phyloP scores from a whole-genome alignment of 2,329 filamentous ascomycete species.

The Cladosporium sp. region DNA sequence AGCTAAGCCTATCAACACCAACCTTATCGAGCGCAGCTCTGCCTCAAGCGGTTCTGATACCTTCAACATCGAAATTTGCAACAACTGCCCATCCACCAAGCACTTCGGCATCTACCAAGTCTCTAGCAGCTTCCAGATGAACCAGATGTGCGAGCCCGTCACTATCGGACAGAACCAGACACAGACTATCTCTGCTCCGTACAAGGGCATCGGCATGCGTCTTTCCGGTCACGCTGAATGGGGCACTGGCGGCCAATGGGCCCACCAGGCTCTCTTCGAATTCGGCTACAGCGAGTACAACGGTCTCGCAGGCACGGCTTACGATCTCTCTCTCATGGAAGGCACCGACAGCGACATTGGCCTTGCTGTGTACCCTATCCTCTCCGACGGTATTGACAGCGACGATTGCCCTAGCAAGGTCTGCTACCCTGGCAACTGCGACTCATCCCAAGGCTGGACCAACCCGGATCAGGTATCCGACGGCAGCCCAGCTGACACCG shows the following conservation, averaged over 20 bases:
- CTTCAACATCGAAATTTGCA: conserved; percentile 32
- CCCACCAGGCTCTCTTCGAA: conserved; percentile 31
- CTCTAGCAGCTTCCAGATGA: conserved; percentile 28
- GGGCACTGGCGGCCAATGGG: conserved; percentile 31
- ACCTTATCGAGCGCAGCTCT: conserved; percentile 18
- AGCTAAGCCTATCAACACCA: conserved; percentile 9
- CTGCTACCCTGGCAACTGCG: conserved; percentile 29
- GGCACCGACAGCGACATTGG: conserved; percentile 30
- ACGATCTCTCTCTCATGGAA: conserved; percentile 29
- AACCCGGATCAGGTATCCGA: conserved; percentile 27
- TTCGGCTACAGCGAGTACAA: conserved; percentile 30
- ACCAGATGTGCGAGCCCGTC: conserved; percentile 24
- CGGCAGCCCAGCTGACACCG: conserved; percentile 33
- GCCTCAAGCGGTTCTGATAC: conserved; percentile 20
- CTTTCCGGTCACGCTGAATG: conserved; percentile 32
- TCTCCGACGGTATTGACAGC: conserved; percentile 20
- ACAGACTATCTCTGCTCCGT: conserved; percentile 26
- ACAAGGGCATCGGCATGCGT: conserved; percentile 30
- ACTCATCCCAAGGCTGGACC: conserved; percentile 30
- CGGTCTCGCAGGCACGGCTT: conserved; percentile 26
- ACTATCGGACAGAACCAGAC: conserved; percentile 22
- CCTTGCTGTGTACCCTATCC: conserved; percentile 27
- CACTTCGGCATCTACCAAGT: conserved; percentile 32
- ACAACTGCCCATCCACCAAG: conserved; percentile 31
- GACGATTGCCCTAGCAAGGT: conserved; percentile 27